Evolutionary conservation across 768 basidiomycete genomes (phyloP), one percentile per base, ranked within the genome.

Genomic region (Suillus brevipes): DNA sequence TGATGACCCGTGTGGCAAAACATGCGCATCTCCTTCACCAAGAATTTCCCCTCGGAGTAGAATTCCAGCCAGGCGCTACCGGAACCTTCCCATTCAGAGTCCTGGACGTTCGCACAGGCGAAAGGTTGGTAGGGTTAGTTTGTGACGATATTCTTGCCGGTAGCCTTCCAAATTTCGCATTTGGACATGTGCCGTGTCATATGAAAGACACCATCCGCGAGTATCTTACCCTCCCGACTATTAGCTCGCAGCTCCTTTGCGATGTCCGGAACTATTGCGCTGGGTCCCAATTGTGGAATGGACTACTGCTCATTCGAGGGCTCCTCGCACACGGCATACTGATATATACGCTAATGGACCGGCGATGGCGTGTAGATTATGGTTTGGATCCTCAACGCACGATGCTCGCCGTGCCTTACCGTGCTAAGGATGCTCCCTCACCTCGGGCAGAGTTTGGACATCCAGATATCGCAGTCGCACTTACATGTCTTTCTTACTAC

Each of bases 321-420:
- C 71, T 85, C 2, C 62, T 86, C 38, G 79, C 74, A 0, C 71
- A 75, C 1, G 81, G 80, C 0, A 78, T 86, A 10, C 72, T 86
- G 2, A 45, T 71, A 2, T 79, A 79, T 56, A 71, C 72, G 1
- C 69, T 86, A 0, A 71, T 69, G 37, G 73, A 78, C 20, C 77
- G 74, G 55, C 78, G 83, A 13, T 86, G 83, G 83, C 70, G 84
- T 37, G 85, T 86, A 0, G 81, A 86, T 53, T 86, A 83, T 66
- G 85, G 85, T 2, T 77, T 84, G 6, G 81, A 82, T 56, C 68
- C 68, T 2, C 65, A 55, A 7, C 78, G 85, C 4, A 78, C 83
- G 1, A 71, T 81, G 66, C 76, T 85, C 1, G 84, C 84, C 1
- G 84, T 86, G 0, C 85, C 85, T 0, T 86, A 83, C 62, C 75